These are phyloP conservation scores for Deakozyma indianensis DNA, from an alignment of 805 yeast species.

Conservation along the genomic window DNA sequence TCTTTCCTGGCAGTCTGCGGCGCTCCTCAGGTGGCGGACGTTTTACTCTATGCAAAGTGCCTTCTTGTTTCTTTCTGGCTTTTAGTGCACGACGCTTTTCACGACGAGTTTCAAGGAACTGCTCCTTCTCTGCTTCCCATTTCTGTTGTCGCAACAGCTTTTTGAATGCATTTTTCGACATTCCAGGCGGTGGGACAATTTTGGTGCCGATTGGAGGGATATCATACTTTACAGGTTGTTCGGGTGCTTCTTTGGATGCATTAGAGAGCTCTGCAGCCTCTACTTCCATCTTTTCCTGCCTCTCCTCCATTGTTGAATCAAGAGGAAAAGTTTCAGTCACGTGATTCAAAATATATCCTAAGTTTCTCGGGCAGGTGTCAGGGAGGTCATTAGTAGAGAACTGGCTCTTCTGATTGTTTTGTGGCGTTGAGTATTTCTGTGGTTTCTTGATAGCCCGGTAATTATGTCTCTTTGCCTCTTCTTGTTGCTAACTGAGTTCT, in stretches of 20 bases:
- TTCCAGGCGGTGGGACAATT: slow-evolving; percentile 55
- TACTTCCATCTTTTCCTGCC: no score
- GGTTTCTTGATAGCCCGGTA: no score
- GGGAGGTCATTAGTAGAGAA: no score
- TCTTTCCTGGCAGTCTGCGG: slow-evolving; percentile 28
- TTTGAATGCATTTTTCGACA: slow-evolving; percentile 81
- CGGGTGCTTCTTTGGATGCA: background rate
- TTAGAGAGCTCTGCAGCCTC: no score
- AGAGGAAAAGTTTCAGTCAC: no score
- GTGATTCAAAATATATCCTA: no score
- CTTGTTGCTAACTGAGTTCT: no score
- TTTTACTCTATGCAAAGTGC: slow-evolving; percentile 4
- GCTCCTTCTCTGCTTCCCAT: slow-evolving; percentile 54
- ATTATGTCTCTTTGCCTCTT: no score
- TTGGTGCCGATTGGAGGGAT: slow-evolving; percentile 2
- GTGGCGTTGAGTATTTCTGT: no score
- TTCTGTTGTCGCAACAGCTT: slow-evolving; percentile 41
- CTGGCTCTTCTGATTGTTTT: no score
- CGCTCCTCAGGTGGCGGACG: slow-evolving; percentile 5
- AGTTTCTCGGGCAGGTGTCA: no score
- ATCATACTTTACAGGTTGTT: background rate
- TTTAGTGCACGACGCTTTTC: slow-evolving; percentile 34
- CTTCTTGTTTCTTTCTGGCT: slow-evolving; percentile 19
- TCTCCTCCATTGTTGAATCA: no score
- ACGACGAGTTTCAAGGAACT: slow-evolving; percentile 36